These are phyloP conservation scores for Bretschneidera sinensis DNA, from an alignment of 345 rosid species.

Conservation along the genomic window DNA sequence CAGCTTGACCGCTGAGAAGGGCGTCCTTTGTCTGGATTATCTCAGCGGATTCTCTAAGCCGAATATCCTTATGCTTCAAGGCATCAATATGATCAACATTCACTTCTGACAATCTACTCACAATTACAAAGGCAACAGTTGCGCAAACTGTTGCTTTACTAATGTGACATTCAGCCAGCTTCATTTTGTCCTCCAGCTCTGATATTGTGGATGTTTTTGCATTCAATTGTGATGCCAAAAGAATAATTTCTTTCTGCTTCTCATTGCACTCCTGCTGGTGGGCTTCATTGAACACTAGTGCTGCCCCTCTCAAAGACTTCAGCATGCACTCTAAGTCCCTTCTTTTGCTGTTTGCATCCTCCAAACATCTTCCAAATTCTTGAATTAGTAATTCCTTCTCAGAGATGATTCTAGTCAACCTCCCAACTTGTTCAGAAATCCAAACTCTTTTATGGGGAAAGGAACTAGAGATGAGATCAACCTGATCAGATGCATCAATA, in stretches of 20 bases:
- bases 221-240: constrained; percentile 51
- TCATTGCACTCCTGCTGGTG: constrained; percentile 74
- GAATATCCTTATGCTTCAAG: constrained; percentile 44
- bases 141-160: constrained; percentile 56
- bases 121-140: constrained; percentile 70
- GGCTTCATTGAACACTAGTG: constrained; percentile 77
- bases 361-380: constrained; percentile 76
- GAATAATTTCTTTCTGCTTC: constrained; percentile 57
- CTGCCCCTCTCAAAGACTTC: constrained; percentile 81
- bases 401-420: constrained; percentile 50
- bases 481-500: constrained; percentile 62
- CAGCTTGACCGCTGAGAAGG: constrained; percentile 36
- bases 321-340: constrained; percentile 75
- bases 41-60: constrained; percentile 41
- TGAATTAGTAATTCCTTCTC: constrained; percentile 74
- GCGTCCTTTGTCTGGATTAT: constrained; percentile 34
- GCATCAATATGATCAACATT: constrained; percentile 32
- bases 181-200: constrained; percentile 54
- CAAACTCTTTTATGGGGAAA: constrained; percentile 74
- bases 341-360: constrained; percentile 69
- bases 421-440: constrained; percentile 82
- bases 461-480: constrained; percentile 53
- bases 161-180: constrained; percentile 42
- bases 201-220: constrained; percentile 36
- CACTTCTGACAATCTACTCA: constrained; percentile 62